phyloP scores from a whole-genome alignment of 176 grass and related monocot genomes.

The Thalia dealbata region DNA sequence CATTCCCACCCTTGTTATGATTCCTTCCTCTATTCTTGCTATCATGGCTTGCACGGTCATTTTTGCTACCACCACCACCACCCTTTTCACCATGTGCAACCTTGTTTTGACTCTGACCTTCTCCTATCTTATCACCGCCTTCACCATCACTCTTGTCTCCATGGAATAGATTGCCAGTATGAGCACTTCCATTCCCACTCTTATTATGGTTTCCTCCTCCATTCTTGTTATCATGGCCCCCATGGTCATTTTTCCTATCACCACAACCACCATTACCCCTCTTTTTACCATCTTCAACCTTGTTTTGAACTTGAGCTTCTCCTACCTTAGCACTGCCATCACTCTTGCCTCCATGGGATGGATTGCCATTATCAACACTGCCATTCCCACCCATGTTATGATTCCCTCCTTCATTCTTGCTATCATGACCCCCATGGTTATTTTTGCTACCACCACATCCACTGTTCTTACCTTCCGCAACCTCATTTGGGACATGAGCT shows the following conservation, averaged over 20 bases:
- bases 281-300: too few relatives aligned
- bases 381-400: not conserved
- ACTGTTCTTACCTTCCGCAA: not conserved
- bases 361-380: constrained; percentile 1
- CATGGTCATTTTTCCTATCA: too few relatives aligned
- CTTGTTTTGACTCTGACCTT: not conserved
- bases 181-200: too few relatives aligned
- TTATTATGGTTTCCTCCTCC: too few relatives aligned
- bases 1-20: not conserved
- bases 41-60: not conserved
- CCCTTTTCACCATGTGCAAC: not conserved
- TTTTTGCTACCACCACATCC: not conserved
- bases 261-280: too few relatives aligned
- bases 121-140: not conserved
- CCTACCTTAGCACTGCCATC: too few relatives aligned
- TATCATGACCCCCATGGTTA: not conserved
- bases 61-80: not conserved
- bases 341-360: not conserved
- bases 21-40: constrained; percentile 10
- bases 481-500: too few relatives aligned
- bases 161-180: too few relatives aligned
- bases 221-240: too few relatives aligned
- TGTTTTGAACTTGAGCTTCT: too few relatives aligned
- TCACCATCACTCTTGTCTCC: too few relatives aligned
- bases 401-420: constrained; percentile 11